Evolutionary conservation across 768 basidiomycete genomes (phyloP), one percentile per base, ranked within the genome.

Genomic region (Daedaleopsis sinensis): DNA sequence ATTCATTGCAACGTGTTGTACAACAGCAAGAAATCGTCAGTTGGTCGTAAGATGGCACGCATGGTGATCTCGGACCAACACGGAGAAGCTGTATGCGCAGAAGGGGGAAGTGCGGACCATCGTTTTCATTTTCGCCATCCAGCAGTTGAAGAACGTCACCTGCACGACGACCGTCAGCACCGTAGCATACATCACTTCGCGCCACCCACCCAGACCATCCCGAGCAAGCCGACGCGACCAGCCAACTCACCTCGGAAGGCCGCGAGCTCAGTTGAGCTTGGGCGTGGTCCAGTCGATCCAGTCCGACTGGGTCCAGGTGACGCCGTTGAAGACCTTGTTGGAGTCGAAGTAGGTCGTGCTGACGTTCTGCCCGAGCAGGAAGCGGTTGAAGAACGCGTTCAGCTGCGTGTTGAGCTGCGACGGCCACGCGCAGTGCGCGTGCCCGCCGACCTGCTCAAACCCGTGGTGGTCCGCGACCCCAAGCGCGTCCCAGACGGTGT

Each of bases 371-470:
- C 72, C 78, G 52, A 82, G 74, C 69, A 87, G 70, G 74, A 85
- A 87, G 65, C 80, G 81, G 72, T 83, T 77, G 66, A 87, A 71
- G 70, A 84, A 87, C 13, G 84, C 84, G 59, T 76, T 77, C 57
- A 87, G 72, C 43, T 79, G 75, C 1, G 73, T 67, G 54, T 80
- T 76, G 59, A 83, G 78, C 46, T 61, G 67, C 4, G 79, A 71
- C 3, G 85, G 85, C 80, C 83, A 85, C 3, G 72, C 72, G 71
- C 85, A 87, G 65, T 87, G 85, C 36, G 70, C 70, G 64, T 87
- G 84, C 59, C 79, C 79, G 27, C 83, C 84, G 27, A 81, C 74
- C 71, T 84, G 81, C 15, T 79, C 81, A 63, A 83, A 81, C 32
- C 84, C 85, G 77, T 83, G 82, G 42, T 71, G 67, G 60, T 79